Conservation (phyloP, 2,329 filamentous ascomycete genomes). For the Lasiodiplodia gonubiensis region DNA sequence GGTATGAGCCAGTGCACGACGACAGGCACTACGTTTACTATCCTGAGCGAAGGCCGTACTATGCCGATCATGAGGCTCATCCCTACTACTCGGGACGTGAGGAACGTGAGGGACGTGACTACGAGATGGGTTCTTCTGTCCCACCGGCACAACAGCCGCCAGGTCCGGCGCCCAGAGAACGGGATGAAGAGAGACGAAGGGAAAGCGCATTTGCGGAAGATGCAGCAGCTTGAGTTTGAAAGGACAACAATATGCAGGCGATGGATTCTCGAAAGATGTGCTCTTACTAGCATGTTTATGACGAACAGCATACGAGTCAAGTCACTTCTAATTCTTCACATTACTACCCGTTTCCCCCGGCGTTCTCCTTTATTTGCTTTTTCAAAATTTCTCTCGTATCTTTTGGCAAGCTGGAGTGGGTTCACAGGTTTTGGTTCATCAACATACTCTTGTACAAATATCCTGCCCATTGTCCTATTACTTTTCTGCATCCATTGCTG, state of each 20-base stretch:
- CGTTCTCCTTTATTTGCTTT: background rate
- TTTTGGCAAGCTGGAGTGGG: slow-evolving; percentile 8
- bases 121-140: slow-evolving; percentile 11
- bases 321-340: background rate
- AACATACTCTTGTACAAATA: slow-evolving; percentile 23
- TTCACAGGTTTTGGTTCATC: slow-evolving; percentile 1
- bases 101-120: background rate
- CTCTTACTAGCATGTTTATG: background rate
- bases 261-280: background rate
- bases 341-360: background rate
- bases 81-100: slow-evolving; percentile 5
- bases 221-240: background rate
- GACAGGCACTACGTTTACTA: slow-evolving; percentile 24
- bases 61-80: slow-evolving; percentile 3
- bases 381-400: background rate
- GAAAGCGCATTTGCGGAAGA: slow-evolving; percentile 13
- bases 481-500: slow-evolving; percentile 9
- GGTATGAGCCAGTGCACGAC: slow-evolving; percentile 5
- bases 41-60: slow-evolving; percentile 13
- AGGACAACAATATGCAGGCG: background rate
- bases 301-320: background rate
- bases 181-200: slow-evolving; percentile 11
- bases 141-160: slow-evolving; percentile 1
- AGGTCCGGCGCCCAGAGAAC: background rate
- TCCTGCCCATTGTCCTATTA: background rate